A percentile compares a stretch with the other conserved stretches of the same genome.
These are phyloP conservation scores for Blastobotrys attinorum DNA, from an alignment of 805 yeast genomes.

Conservation along the genomic window DNA sequence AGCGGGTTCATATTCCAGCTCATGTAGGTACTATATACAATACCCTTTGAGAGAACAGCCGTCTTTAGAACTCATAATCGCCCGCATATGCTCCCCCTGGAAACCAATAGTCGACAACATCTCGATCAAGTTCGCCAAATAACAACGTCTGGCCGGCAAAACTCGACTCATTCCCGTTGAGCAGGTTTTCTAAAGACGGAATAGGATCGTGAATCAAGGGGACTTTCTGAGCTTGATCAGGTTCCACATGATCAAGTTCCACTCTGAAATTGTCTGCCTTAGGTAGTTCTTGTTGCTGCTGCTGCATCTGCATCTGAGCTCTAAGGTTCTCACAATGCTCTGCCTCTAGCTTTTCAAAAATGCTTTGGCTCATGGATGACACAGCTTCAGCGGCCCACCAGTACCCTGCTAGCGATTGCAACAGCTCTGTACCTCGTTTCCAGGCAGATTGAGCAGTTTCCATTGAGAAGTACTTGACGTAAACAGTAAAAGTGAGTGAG, in stretches of 20 bases:
- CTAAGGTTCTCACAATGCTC: constrained; percentile 4
- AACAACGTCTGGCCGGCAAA: constrained; percentile 18
- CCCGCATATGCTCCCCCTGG: constrained; percentile 5
- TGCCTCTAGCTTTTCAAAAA: constrained; percentile 16
- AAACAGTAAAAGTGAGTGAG: constrained; percentile 26
- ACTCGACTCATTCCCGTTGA: constrained; percentile 9
- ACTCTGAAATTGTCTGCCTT: background rate
- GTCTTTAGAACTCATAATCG: background rate
- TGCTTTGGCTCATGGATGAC: constrained; percentile 22
- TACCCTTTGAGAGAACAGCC: background rate
- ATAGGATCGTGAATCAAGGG: background rate
- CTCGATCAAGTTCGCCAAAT: constrained; percentile 19
- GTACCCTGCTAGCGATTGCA: constrained; percentile 16
- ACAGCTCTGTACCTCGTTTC: constrained; percentile 20
- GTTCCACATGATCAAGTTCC: background rate
- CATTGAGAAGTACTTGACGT: constrained; percentile 21
- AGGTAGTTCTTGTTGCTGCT: background rate
- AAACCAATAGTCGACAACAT: constrained; percentile 21
- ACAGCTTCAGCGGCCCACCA: constrained; percentile 31
- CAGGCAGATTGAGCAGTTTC: constrained; percentile 17
- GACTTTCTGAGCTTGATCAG: background rate
- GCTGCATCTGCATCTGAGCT: background rate
- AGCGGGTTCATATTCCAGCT: too few relatives aligned
- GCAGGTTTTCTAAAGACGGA: constrained; percentile 1
- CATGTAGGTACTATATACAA: too few relatives aligned